A percentile compares a stretch with the other conserved stretches of the same genome.
Conservation (phyloP, 108 stramenopile genomes). For the Halocafeteria seosinensis region DNA sequence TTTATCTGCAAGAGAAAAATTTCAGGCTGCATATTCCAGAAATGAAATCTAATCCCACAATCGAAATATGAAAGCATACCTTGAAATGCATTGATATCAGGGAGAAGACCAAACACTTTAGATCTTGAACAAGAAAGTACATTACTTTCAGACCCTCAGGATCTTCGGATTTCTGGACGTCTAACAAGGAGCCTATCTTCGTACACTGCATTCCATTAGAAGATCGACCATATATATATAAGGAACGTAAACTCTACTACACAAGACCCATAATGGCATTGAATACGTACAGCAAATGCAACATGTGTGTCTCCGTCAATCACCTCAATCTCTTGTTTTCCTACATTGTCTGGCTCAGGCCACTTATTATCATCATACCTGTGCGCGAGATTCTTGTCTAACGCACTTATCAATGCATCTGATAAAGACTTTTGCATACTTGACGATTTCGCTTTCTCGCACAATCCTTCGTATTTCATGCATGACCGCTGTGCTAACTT, state of each 20-base stretch:
- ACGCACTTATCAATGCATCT: neutral
- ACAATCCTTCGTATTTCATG: slow-evolving; percentile 56
- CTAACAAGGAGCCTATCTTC: slow-evolving; percentile 53
- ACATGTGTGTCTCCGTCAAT: slow-evolving; percentile 64
- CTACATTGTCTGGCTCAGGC: slow-evolving; percentile 50
- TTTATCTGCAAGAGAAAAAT: too few relatives aligned
- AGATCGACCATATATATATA: neutral
- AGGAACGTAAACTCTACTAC: neutral
- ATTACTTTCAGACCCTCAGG: slow-evolving; percentile 54
- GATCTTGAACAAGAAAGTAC: slow-evolving; percentile 65
- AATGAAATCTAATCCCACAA: too few relatives aligned
- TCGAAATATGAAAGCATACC: too few relatives aligned
- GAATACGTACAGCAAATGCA: slow-evolving; percentile 57
- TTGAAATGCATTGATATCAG: slow-evolving; percentile 71
- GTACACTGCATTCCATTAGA: slow-evolving; percentile 20
- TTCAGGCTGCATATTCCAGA: too few relatives aligned
- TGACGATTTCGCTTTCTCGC: slow-evolving; percentile 30
- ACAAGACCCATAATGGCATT: too few relatives aligned
- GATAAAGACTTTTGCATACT: neutral
- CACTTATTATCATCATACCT: slow-evolving; percentile 47
- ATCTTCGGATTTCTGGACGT: slow-evolving; percentile 54
- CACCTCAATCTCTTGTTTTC: slow-evolving; percentile 62
- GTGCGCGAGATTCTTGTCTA: too few relatives aligned
- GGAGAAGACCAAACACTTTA: slow-evolving; percentile 56
- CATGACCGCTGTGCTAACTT: slow-evolving; percentile 46